Conservation (phyloP, 345 rosid genomes). For the Schrenkiella parvula region DNA sequence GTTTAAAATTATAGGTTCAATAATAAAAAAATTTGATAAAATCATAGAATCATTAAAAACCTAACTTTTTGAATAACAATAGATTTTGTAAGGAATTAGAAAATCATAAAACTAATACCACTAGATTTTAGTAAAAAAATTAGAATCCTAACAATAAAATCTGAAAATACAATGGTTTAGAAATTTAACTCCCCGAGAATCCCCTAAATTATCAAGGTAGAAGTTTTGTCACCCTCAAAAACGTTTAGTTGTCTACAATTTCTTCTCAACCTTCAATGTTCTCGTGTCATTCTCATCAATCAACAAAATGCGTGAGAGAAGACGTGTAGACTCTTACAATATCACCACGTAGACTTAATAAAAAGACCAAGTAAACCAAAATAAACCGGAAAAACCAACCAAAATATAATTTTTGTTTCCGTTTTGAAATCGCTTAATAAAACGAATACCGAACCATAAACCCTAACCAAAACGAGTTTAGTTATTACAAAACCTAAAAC, state of each 20-base stretch:
- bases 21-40: too few species aligned
- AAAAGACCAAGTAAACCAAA: neutral
- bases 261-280: neutral
- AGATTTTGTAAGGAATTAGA: too few species aligned
- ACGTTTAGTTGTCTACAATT: neutral
- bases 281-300: slow-evolving; percentile 18
- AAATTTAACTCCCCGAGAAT: too few species aligned
- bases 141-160: too few species aligned
- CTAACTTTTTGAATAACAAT: too few species aligned
- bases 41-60: too few species aligned
- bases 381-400: neutral
- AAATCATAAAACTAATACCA: too few species aligned
- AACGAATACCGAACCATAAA: neutral
- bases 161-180: too few species aligned
- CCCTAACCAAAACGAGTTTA: neutral
- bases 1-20: too few species aligned
- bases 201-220: too few species aligned
- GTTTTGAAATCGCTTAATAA: neutral
- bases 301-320: slow-evolving; percentile 12
- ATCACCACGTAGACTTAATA: neutral
- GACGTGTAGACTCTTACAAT: neutral
- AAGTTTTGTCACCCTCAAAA: neutral
- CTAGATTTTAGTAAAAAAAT: too few species aligned
- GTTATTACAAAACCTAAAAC: too few species aligned
- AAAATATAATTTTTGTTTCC: neutral